Evolutionary conservation across 352 stramenopile species (phyloP), one percentile per base, ranked within the genome.

Genomic region (Globisporangium alternatum): DNA sequence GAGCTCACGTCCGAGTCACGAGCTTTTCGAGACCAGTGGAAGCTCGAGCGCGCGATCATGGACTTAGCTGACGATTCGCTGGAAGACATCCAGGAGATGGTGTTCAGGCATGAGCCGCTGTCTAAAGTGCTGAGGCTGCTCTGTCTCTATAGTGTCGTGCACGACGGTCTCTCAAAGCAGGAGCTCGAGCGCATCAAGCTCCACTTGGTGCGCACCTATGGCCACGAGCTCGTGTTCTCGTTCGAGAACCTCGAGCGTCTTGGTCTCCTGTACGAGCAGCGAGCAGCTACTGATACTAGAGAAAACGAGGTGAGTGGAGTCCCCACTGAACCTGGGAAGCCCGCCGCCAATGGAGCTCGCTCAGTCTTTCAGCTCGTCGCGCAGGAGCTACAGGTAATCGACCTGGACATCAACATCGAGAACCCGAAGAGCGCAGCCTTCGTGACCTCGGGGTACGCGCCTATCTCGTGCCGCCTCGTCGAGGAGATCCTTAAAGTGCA

Each of bases 401-500:
- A 92, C 57, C 31, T 88, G 48, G 69, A 89, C 21, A 71, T 89
- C 33, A 81, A 91, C 48, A 47, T 76, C 2, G 71, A 84, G 9
- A 77, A 81, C 41, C 83, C 80, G 2, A 71, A 75, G 56, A 84
- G 70, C 41, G 66, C 78, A 3, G 81, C 83, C 17, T 95, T 89
- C 25, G 84, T 93, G 17, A 93, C 85, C 0, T 82, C 76, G 12
- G 84, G 86, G 10, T 93, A 92, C 56, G 73, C 71, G 15, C 84
- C 86, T 13, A 83, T 93, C 47, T 87, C 82, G 39, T 82, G 79
- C 54, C 74, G 80, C 17, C 64, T 93, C 1, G 77, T 93, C 19
- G 80, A 93, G 69, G 75, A 89, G 52, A 73, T 92, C 5, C 63
- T 93, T 17, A 81, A 80, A 33, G 47, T 70, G 39, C 65, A 70